Base-by-base conservation (phyloP, 78 protist species). In the Dictyostelium intermedium region DNA sequence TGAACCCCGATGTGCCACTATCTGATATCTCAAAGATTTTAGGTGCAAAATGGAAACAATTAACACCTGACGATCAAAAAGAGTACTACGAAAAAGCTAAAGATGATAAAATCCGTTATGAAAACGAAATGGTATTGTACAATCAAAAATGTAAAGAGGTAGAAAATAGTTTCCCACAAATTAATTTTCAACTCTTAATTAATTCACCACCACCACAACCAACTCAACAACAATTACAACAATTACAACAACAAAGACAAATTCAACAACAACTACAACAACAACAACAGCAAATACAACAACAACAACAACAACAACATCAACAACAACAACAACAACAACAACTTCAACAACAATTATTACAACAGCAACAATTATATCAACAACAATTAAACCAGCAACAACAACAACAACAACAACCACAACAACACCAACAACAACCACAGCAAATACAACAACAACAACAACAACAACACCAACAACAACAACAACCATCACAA, bases 1-100 rank as follows among this genome's bases (percentile, higher is more conserved):
- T 13, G 11, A 70, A 69, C 9, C 93, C 93, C 1, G 93, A 89
- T 43, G 32, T 80, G 5, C 25, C 86, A 11, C 27, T 50, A 0
- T 30, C 82, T 0, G 93, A 89, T 16, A 78, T 89, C 14, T 78
- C 93, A 23, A 89, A 89, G 34, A 16, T 89, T 5, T 32, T 89
- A 32, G 85, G 83, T 23, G 30, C 47, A 41, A 60, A 80, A 61
- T 89, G 93, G 93, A 78, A 80, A n/a, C 50, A 18, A 23, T 30
- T 89, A 30, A 43, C 80, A 9, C 80, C 63, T 0, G 93, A 89
- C 3, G 93, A 89, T 25, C 82, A 80, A 34, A 11, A 61, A 34
- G 70, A 47, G 50, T 89, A 79, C 50, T 37, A 63, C 47, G 86
- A 78, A 1, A 61, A 50, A 13, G 83, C 93, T 7, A 41, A 25